A percentile compares a stretch with the other conserved stretches of the same genome.
Conservation (phyloP, 129 eudicot species). For the Helianthus annuus region DNA sequence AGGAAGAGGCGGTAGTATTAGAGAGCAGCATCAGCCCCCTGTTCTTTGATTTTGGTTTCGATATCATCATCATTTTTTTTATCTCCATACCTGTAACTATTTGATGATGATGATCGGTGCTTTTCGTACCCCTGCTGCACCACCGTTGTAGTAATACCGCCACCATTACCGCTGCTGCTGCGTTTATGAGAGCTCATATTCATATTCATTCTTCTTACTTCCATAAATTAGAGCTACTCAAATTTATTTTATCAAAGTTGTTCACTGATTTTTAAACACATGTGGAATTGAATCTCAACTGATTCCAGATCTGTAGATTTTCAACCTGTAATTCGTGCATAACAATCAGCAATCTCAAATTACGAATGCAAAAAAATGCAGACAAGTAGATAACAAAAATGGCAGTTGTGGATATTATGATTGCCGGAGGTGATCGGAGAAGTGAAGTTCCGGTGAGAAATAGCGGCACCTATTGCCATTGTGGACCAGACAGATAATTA, state of each 20-base stretch:
- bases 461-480: slow-evolving; percentile 75
- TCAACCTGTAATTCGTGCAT: slow-evolving; percentile 20
- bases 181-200: slow-evolving; percentile 26
- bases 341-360: too few relatives aligned
- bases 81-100: neutral
- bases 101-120: slow-evolving; percentile 15
- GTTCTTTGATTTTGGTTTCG: slow-evolving; percentile 27
- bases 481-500: slow-evolving; percentile 14
- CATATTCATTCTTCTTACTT: slow-evolving; percentile 43
- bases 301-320: slow-evolving; percentile 7
- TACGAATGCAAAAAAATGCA: slow-evolving; percentile 2
- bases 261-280: neutral
- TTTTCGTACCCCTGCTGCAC: neutral
- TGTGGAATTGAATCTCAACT: neutral
- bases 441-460: slow-evolving; percentile 76
- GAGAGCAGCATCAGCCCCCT: slow-evolving; percentile 52
- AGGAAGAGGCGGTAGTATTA: slow-evolving; percentile 68
- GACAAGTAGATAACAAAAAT: slow-evolving; percentile 11
- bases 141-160: neutral
- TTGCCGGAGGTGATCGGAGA: slow-evolving; percentile 64
- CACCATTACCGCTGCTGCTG: too few relatives aligned
- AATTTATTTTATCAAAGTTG: neutral
- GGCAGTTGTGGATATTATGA: neutral
- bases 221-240: slow-evolving; percentile 9
- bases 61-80: slow-evolving; percentile 15